phyloP scores from a whole-genome alignment of 2,329 filamentous ascomycete genomes.

The Lasiodiplodia theobromae region DNA sequence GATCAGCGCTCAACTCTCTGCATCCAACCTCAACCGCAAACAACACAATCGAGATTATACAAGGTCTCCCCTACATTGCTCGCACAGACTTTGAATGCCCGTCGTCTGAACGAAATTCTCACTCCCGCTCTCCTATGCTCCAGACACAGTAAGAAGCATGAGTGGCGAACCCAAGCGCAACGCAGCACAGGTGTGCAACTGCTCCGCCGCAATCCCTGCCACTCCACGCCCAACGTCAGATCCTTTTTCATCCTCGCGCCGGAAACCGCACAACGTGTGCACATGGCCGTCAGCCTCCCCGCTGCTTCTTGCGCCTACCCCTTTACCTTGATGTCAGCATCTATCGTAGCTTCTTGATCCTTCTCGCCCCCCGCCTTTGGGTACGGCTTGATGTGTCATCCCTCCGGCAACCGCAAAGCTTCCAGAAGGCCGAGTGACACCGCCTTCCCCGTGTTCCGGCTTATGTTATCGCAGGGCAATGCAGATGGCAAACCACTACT shows the following conservation, averaged over 20 bases:
- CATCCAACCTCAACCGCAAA: constrained; percentile 2
- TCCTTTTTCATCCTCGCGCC: constrained; percentile 6
- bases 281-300: constrained; percentile 5
- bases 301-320: background rate
- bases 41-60: background rate
- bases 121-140: background rate
- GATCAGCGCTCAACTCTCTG: constrained; percentile 4
- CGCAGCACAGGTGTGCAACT: background rate
- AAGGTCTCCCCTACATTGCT: constrained; percentile 11
- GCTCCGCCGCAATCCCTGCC: constrained; percentile 8
- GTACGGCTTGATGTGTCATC: background rate
- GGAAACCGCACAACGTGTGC: constrained; percentile 4
- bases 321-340: constrained; percentile 19
- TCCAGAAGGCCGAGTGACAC: background rate
- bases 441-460: background rate
- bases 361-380: background rate
- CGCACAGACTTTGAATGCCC: constrained; percentile 13
- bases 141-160: constrained; percentile 13
- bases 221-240: constrained; percentile 20
- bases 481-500: background rate
- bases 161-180: constrained; percentile 10
- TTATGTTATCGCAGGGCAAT: background rate
- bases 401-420: background rate
- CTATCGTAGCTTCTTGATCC: constrained; percentile 16
- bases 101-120: background rate